These are phyloP conservation scores for Rhizopus delemar DNA, from an alignment of 371 early-diverging fungal genomes.

Conservation along the genomic window DNA sequence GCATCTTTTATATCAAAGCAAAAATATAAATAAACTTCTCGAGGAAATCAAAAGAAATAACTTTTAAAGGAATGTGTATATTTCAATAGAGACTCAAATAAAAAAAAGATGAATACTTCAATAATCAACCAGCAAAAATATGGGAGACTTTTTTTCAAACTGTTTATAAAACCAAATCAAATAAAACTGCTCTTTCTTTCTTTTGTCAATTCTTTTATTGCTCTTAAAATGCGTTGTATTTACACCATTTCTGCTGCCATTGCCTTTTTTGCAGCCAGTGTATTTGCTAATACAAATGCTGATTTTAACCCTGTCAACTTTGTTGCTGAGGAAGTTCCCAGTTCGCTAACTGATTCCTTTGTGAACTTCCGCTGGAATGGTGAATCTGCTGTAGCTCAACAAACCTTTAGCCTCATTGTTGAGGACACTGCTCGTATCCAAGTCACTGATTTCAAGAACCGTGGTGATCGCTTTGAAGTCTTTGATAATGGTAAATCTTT, in stretches of 20 bases:
- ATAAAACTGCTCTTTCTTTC: background rate
- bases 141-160: too few relatives aligned
- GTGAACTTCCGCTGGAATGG: conserved; percentile 47
- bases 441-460: conserved; percentile 49
- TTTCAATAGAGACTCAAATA: background rate
- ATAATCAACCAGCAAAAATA: background rate
- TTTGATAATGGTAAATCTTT: conserved; percentile 45
- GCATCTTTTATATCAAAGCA: background rate
- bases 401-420: conserved; percentile 35
- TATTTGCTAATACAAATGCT: conserved; percentile 24
- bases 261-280: conserved; percentile 26
- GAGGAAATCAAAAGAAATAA: background rate
- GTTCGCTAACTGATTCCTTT: conserved; percentile 27
- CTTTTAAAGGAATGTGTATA: background rate
- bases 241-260: conserved; percentile 23
- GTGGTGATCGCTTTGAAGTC: conserved; percentile 46
- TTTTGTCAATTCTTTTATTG: background rate
- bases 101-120: background rate
- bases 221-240: conserved; percentile 20
- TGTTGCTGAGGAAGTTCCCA: conserved; percentile 9
- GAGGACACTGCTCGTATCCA: conserved; percentile 39
- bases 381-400: conserved; percentile 31
- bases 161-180: too few relatives aligned
- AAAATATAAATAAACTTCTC: background rate
- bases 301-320: conserved; percentile 26